Percentiles rank a stretch among this genome's conserved stretches.
Evolutionary conservation across 257 asterid species (phyloP).

Genomic region (Nicotiana otophora): DNA sequence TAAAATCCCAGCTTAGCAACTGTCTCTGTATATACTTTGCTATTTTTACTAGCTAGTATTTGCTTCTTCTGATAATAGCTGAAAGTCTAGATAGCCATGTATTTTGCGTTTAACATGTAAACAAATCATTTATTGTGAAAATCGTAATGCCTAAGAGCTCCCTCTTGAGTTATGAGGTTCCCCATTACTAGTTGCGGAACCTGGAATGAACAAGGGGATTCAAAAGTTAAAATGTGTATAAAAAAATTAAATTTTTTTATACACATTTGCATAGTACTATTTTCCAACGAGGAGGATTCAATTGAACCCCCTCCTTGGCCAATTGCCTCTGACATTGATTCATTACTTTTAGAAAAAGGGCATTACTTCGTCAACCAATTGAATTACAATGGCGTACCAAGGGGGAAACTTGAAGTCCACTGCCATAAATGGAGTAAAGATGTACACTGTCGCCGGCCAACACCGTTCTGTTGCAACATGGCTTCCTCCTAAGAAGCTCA

Average conservation of each 20-base stretch:
- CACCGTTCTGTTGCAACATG: constrained; percentile 67
- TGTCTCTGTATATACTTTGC: not conserved
- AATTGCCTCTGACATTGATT: not conserved
- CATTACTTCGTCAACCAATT: not conserved
- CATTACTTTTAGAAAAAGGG: not conserved
- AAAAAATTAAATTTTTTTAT: no score
- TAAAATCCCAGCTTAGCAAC: not conserved
- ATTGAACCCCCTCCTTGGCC: no score
- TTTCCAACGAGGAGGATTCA: no score
- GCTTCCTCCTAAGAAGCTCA: constrained; percentile 79
- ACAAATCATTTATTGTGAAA: not conserved
- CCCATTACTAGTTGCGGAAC: no score
- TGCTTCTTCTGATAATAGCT: not conserved
- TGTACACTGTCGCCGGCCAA: constrained; percentile 68
- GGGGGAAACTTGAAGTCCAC: constrained; percentile 86
- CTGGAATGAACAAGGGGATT: no score
- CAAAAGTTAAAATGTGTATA: no score
- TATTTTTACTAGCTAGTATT: not conserved
- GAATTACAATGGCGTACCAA: constrained; percentile 52
- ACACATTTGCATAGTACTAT: not conserved
- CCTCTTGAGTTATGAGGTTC: not conserved
- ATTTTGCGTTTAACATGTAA: not conserved
- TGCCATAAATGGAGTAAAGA: constrained; percentile 80
- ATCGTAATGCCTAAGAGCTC: not conserved
- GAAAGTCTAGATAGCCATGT: not conserved